Conservation (phyloP, 495 filamentous ascomycete species). For the Daldinia loculata region DNA sequence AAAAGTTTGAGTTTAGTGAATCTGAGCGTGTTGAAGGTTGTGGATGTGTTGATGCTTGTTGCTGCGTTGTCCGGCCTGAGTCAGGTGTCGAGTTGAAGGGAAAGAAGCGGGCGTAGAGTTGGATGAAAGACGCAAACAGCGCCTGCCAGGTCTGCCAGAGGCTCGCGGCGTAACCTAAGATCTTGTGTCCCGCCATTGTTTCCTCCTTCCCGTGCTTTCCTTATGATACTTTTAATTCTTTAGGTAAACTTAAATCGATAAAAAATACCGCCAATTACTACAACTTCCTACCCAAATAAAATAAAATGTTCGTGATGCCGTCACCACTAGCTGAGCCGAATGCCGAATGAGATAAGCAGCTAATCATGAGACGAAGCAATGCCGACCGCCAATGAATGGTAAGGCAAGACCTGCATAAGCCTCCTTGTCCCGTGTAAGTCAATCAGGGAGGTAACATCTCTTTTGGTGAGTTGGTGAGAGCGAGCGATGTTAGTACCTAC, state of each 20-base stretch:
- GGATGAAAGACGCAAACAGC: constrained; percentile 48
- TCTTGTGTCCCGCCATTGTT: constrained; percentile 49
- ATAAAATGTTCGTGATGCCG: constrained; percentile 9
- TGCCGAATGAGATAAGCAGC: neutral
- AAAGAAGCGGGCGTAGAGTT: constrained; percentile 43
- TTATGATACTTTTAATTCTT: constrained; percentile 9
- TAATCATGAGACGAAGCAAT: constrained; percentile 3
- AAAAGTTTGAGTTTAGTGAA: neutral
- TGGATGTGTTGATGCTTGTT: constrained; percentile 3
- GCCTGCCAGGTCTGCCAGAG: constrained; percentile 46
- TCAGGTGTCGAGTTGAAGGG: constrained; percentile 32
- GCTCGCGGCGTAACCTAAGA: constrained; percentile 47
- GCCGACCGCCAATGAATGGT: neutral
- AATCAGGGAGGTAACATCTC: neutral
- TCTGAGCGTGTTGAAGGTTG: constrained; percentile 1
- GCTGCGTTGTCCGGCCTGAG: constrained; percentile 11
- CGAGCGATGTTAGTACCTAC: constrained; percentile 1
- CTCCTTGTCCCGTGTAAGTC: constrained; percentile 6
- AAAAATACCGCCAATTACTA: neutral
- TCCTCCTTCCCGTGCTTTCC: constrained; percentile 24
- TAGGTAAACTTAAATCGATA: neutral
- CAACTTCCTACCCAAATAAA: neutral
- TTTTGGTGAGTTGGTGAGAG: constrained; percentile 1
- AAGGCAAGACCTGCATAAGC: constrained; percentile 17
- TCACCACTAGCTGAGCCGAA: constrained; percentile 3